Percentiles rank a stretch among this genome's conserved stretches.
Conservation (phyloP, 805 yeast genomes). For the Wickerhamiella brachini region DNA sequence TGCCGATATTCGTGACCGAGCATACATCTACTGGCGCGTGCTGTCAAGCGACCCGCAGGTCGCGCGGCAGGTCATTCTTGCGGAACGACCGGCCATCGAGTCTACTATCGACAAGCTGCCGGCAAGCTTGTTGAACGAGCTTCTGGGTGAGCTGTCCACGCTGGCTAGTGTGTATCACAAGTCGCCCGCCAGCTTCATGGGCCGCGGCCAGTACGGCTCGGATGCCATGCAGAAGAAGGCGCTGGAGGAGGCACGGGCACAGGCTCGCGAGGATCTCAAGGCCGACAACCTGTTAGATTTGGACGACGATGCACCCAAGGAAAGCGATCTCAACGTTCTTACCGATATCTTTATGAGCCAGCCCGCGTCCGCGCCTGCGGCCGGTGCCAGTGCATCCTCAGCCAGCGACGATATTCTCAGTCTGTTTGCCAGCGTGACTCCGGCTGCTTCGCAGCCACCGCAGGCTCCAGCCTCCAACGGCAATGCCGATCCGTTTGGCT, state of each 20-base stretch:
- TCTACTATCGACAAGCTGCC: conserved; percentile 62
- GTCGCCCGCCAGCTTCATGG: conserved; percentile 55
- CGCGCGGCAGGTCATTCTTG: conserved; percentile 45
- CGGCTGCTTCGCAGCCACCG: conserved; percentile 3
- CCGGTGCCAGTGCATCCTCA: conserved; percentile 13
- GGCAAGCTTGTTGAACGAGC: conserved; percentile 49
- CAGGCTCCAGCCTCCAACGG: neutral
- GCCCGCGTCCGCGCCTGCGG: conserved; percentile 12
- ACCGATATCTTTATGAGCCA: conserved; percentile 16
- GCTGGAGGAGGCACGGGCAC: conserved; percentile 61
- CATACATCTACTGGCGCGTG: conserved; percentile 77
- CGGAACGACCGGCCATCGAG: conserved; percentile 55
- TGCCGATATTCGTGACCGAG: conserved; percentile 81
- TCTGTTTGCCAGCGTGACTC: conserved; percentile 25
- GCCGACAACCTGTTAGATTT: conserved; percentile 59
- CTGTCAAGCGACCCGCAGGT: conserved; percentile 70
- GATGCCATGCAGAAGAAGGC: conserved; percentile 33
- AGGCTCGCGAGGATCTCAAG: conserved; percentile 55
- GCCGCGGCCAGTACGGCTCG: conserved; percentile 29
- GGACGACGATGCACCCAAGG: conserved; percentile 45
- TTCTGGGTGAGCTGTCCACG: conserved; percentile 65
- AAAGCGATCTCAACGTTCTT: conserved; percentile 13
- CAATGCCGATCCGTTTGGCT: conserved; percentile 8
- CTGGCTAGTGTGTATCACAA: conserved; percentile 82
- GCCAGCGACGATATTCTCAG: conserved; percentile 34